Percentiles rank a stretch among this genome's conserved stretches.
Evolutionary conservation across 768 basidiomycete genomes (phyloP).

Genomic region (Mycena capillaripes): DNA sequence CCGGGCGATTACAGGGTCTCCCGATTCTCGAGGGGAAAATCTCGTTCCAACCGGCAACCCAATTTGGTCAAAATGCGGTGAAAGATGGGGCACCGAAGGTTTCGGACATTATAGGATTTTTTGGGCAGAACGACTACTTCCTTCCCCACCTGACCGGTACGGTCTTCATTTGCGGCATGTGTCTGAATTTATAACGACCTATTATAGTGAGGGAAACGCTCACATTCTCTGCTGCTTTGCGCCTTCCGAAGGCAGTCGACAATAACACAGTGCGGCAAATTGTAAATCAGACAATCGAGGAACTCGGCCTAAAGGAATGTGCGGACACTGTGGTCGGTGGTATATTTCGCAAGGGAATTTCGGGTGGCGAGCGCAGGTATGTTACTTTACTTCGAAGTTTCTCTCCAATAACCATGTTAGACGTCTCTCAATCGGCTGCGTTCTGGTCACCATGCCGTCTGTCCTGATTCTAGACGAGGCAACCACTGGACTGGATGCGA

Average conservation of each 20-base stretch:
- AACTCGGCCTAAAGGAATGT: conserved; percentile 58
- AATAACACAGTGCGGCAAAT: conserved; percentile 45
- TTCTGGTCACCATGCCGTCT: conserved; percentile 58
- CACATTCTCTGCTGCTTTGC: conserved; percentile 51
- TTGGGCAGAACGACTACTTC: conserved; percentile 55
- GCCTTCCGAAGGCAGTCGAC: conserved; percentile 51
- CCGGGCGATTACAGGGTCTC: conserved; percentile 30
- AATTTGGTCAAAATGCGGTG: background rate
- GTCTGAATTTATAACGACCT: background rate
- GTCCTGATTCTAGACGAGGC: conserved; percentile 62
- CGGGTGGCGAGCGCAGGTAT: conserved; percentile 58
- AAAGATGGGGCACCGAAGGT: conserved; percentile 26
- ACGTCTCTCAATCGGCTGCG: conserved; percentile 58
- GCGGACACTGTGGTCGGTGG: conserved; percentile 61
- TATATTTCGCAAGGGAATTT: conserved; percentile 58
- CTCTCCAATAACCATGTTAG: conserved; percentile 26
- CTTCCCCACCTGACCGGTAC: conserved; percentile 49
- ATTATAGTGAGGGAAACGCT: conserved; percentile 53
- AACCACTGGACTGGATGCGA: conserved; percentile 37
- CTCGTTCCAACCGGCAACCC: conserved; percentile 26
- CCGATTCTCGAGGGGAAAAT: conserved; percentile 33
- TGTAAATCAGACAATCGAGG: conserved; percentile 58
- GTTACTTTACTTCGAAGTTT: background rate
- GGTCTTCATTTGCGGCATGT: background rate
- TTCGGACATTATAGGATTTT: conserved; percentile 51